phyloP scores from a whole-genome alignment of 768 basidiomycete genomes.

The Lentinus tigrinus region DNA sequence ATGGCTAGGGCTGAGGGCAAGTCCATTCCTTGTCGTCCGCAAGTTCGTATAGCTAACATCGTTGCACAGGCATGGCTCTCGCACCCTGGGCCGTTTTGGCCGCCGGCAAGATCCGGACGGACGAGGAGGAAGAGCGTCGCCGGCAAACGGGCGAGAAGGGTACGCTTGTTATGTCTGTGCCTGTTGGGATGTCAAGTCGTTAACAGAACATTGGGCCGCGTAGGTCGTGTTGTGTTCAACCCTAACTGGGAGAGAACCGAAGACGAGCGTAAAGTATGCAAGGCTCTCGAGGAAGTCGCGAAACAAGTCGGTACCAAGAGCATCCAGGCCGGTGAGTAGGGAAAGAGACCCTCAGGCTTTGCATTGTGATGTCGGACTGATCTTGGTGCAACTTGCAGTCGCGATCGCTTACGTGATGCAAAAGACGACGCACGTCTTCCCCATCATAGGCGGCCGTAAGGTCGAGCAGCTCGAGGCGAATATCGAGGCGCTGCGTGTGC shows the following conservation, averaged over 20 bases:
- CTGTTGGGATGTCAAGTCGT: too few relatives aligned
- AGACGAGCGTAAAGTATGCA: conserved; percentile 39
- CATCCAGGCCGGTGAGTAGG: conserved; percentile 7
- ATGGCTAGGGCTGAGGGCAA: conserved; percentile 33
- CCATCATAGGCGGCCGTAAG: conserved; percentile 49
- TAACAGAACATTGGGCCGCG: too few relatives aligned
- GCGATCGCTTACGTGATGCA: conserved; percentile 55
- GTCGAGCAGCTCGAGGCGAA: conserved; percentile 50
- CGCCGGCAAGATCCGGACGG: conserved; percentile 19
- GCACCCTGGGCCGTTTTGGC: conserved; percentile 25
- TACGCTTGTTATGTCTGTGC: neutral
- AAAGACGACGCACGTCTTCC: conserved; percentile 42
- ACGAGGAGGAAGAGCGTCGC: conserved; percentile 24
- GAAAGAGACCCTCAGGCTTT: too few relatives aligned
- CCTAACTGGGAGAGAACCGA: conserved; percentile 49
- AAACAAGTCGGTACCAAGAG: conserved; percentile 40
- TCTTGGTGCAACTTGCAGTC: conserved; percentile 32
- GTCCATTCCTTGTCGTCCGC: too few relatives aligned
- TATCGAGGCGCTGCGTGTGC: conserved; percentile 46
- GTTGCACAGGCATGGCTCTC: conserved; percentile 22
- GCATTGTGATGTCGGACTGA: too few relatives aligned
- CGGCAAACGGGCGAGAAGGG: conserved; percentile 27
- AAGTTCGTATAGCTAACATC: neutral
- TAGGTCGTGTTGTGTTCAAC: too few relatives aligned
- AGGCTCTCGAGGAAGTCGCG: conserved; percentile 49